Evolutionary conservation across 2,329 filamentous ascomycete species (phyloP).

Genomic region (Fusarium hainanense): DNA sequence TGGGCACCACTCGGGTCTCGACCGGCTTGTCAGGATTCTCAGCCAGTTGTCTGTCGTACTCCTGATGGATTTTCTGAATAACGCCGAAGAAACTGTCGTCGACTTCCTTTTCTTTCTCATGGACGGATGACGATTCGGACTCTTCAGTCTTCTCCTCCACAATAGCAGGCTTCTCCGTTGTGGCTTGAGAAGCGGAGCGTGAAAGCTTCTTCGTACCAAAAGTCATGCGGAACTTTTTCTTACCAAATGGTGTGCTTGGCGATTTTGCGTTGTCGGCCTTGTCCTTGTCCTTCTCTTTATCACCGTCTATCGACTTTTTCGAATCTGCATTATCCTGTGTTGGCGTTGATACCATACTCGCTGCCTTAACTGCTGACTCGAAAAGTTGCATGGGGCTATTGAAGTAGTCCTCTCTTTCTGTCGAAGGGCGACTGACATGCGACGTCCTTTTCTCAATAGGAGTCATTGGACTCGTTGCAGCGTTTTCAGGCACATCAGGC

Average conservation of each 20-base stretch:
- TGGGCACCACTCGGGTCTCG: constrained; percentile 74
- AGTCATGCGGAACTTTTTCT: constrained; percentile 88
- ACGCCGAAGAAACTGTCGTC: constrained; percentile 80
- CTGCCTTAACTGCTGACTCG: constrained; percentile 59
- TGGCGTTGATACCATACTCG: constrained; percentile 59
- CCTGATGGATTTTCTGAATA: constrained; percentile 76
- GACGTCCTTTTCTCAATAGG: constrained; percentile 67
- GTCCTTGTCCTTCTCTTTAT: constrained; percentile 59
- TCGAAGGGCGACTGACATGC: constrained; percentile 69
- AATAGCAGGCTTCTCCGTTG: constrained; percentile 76
- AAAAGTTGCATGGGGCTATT: constrained; percentile 67
- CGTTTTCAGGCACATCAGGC: constrained; percentile 62
- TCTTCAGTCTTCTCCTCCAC: constrained; percentile 82
- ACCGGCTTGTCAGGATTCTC: constrained; percentile 66
- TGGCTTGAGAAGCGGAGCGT: constrained; percentile 68
- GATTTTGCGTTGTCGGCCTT: constrained; percentile 67
- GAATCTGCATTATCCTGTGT: constrained; percentile 61
- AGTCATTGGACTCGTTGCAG: constrained; percentile 54
- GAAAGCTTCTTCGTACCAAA: constrained; percentile 88
- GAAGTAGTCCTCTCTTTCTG: constrained; percentile 81
- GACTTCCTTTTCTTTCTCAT: constrained; percentile 78
- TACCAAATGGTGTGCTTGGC: constrained; percentile 75
- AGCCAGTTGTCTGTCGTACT: constrained; percentile 75
- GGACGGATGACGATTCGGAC: constrained; percentile 69
- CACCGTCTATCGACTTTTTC: constrained; percentile 60